Evolutionary conservation across 176 grass and related monocot genomes (phyloP).

Genomic region (Luzula sylvatica): DNA sequence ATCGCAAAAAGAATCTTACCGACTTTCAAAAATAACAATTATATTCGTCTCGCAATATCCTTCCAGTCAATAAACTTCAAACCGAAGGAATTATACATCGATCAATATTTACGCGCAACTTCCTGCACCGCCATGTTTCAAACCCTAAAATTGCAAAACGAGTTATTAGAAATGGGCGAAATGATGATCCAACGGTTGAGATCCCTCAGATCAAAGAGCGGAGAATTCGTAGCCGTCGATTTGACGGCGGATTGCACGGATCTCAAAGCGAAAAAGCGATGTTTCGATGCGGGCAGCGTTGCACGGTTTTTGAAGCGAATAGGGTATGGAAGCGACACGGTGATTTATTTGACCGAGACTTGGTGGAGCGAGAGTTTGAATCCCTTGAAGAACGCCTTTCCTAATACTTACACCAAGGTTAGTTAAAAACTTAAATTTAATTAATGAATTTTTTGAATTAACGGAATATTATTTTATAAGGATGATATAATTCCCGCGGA

Average conservation of each 20-base stretch:
- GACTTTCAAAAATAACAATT: conserved; percentile 12
- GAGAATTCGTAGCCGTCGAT: conserved; percentile 6
- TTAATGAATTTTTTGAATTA: not conserved
- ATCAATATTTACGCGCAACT: conserved; percentile 11
- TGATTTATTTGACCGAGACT: conserved; percentile 25
- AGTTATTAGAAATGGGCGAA: conserved; percentile 2
- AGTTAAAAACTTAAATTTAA: not conserved
- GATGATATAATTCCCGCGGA: conserved; percentile 34
- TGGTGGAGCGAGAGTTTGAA: conserved; percentile 21
- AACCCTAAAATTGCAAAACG: conserved; percentile 9
- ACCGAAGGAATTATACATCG: conserved; percentile 1
- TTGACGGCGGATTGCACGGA: not conserved
- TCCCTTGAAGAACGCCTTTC: conserved; percentile 21
- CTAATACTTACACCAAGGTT: conserved; percentile 34
- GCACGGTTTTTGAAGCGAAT: conserved; percentile 3
- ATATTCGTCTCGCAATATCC: conserved; percentile 18
- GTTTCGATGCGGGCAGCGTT: conserved; percentile 11
- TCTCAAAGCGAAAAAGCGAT: not conserved
- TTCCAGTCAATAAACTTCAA: conserved; percentile 8
- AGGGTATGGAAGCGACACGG: conserved; percentile 9
- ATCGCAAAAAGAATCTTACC: conserved; percentile 16
- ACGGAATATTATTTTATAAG: conserved; percentile 9
- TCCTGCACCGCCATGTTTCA: conserved; percentile 23
- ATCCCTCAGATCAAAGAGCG: not conserved
- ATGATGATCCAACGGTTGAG: conserved; percentile 9